Evolutionary conservation across 441 rosid genomes (phyloP), one percentile per base, ranked within the genome.

Genomic region (Erodium texanum): DNA sequence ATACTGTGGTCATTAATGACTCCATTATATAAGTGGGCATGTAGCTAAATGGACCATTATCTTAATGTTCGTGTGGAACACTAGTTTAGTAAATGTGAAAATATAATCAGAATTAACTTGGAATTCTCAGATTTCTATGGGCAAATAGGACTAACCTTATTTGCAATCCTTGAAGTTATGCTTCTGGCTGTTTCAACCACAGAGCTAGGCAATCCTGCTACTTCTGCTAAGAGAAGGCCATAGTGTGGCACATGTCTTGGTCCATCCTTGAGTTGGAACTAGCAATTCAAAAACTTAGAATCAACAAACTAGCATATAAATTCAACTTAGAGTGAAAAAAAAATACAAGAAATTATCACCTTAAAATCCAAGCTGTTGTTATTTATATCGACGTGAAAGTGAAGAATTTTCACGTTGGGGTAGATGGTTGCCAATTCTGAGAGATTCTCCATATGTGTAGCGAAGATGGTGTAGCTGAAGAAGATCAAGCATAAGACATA

Each of bases 391-490:
- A 94, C 99, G 23, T 84, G 69, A 23, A 94, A 89, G 81, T 87
- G 97, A 75, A 89, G 87, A 75, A 89, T 79, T 82, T 88, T 94
- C 75, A 87, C 91, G 74, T 89, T 92, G 34, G 99, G 97, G 70
- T 94, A 88, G 70, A 92, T 82, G 64, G 92, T 86, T 62, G 98
- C 93, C 64, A 92, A 82, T 82, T 87, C 96, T 1, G 89, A 81
- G n/a, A 92, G 83, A 75, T 84, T 87, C 82, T 94, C 96, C 94
- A 89, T 91, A 72, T 91, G 99, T 48, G 96, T 91, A 32, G 99
- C 90, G 73, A 94, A 94, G 78, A 94, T 83, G 41, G 94, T 86
- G 70, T 87, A 92, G 88, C 99, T 92, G 88, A 73, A 76, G 62
- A 81, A 61, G 16, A 38, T 68, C 65, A 27, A 24, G 43, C 20